Base-by-base conservation (phyloP, 257 asterid genomes). In the Solanum sitiens region DNA sequence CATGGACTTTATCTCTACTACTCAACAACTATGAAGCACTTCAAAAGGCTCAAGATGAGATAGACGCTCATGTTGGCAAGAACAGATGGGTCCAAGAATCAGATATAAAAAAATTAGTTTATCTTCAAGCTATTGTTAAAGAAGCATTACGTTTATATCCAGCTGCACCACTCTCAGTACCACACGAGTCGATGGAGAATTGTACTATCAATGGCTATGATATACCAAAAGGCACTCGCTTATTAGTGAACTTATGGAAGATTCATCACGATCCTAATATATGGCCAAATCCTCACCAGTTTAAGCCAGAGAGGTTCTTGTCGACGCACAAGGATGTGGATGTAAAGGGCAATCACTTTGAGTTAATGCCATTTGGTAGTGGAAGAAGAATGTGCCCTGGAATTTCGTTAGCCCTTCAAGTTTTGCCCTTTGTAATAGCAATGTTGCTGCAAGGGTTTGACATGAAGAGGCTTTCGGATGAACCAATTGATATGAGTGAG, bases 361-460 rank as follows among this genome's bases (percentile, higher is more conserved):
- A 92, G 72, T 85, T 92, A 87, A 84, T 94, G 3, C 94, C 97
- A 6, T 94, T 94, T 87, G 92, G 96, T 3, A 91, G 89, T 0
- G 96, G 96, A 7, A 88, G 94, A 59, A 93, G 95, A 87, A 76
- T 86, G 47, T 92, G 96, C 40, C 95, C 95, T 0, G 93, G 91
- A 2, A 37, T 87, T 39, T 32, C 76, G 3, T 71, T 93, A 16
- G 92, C 90, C 65, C 86, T 91, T 10, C 91, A 87, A 10, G 73
- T 86, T 33, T 20, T 87, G 2, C 87, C 88, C 16, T 77, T 93
- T 25, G 88, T 85, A n/a, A 88, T 93, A 27, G 95, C 91, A 0
- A 82, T 86, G 45, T 32, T 93, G 32, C 18, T 94, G n/a, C 95
- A 94, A 18, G 90, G 88, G 0, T 94, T 92, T 16, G 92, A 90